Evolutionary conservation across 1,139 yeast species (phyloP).

Genomic region (Geotrichum bryndzae): DNA sequence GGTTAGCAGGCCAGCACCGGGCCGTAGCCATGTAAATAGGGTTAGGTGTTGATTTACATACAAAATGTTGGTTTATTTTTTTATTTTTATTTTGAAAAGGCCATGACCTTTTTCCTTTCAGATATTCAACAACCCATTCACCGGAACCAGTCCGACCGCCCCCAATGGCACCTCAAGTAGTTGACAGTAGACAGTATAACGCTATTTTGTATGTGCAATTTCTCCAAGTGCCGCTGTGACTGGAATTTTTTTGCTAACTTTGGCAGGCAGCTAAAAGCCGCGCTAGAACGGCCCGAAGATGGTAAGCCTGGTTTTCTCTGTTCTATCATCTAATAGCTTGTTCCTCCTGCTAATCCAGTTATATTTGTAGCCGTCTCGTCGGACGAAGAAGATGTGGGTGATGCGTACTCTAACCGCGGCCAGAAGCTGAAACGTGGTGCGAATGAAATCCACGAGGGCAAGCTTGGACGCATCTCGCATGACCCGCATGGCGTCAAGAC

Average conservation of each 20-base stretch:
- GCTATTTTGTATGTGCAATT: neutral
- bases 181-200: neutral
- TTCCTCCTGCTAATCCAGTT: neutral
- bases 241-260: neutral
- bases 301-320: constrained; percentile 5
- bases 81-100: neutral
- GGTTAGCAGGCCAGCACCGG: neutral
- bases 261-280: constrained; percentile 11
- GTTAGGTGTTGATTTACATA: neutral
- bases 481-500: constrained; percentile 30
- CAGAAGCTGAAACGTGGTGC: constrained; percentile 51
- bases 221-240: neutral
- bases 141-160: neutral
- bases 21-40: neutral
- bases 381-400: constrained; percentile 21
- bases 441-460: constrained; percentile 37
- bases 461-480: constrained; percentile 35
- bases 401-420: constrained; percentile 48
- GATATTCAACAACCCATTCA: neutral
- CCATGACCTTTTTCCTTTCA: neutral
- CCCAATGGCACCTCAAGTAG: neutral
- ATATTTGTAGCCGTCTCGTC: constrained; percentile 19
- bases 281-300: constrained; percentile 10
- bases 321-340: no score
- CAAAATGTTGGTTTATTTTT: neutral